Base-by-base conservation (phyloP, 2,329 filamentous ascomycete species). In the Arthrobotrys megalospora region DNA sequence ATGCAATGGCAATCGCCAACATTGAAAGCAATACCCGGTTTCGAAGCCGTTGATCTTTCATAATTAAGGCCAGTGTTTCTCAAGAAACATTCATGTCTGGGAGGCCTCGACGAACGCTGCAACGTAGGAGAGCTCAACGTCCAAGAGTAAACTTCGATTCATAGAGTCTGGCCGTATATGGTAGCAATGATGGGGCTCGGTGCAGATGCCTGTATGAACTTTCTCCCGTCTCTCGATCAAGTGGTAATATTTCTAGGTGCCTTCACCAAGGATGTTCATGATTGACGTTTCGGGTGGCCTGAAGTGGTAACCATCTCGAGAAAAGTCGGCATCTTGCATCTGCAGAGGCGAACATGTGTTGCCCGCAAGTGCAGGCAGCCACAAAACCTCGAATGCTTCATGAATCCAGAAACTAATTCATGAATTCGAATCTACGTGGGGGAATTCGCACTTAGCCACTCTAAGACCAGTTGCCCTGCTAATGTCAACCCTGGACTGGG, bases 231-330 rank as follows among this genome's bases (percentile, higher is more conserved):
- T 47, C 66, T 71, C 47, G 60, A 71, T 71, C 32, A 52, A 71
- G 36, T 14, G 28, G 12, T n/a, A 34, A 4, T 7, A 28, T 43
- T 47, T 48, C 38, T 48, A 32, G 48, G 34, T 32, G 36, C 47
- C 14, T 50, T 47, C 47, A 12, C 21, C 28, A 3, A 24, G 16
- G 60, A 66, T 73, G 28, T 55, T 66, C 60, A 41, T 60, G 62
- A 66, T 72, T 58, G 50, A 16, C 55, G 73, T 77, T 77, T 77
- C 73, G 73, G 47, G 32, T 77, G 19, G 60, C 73, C 60, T 60
- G 58, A 77, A 77, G 34, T 34, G 48, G 73, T 19, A 77, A 34
- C 14, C 65, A 47, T 38, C 28, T 24, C 12, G 73, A 77, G 73
- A 76, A 68, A 58, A 41, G 10, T 52, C 48, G 58, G 67, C 55